Evolutionary conservation across 805 yeast genomes (phyloP).

Genomic region (Saccharomycopsis malanga): DNA sequence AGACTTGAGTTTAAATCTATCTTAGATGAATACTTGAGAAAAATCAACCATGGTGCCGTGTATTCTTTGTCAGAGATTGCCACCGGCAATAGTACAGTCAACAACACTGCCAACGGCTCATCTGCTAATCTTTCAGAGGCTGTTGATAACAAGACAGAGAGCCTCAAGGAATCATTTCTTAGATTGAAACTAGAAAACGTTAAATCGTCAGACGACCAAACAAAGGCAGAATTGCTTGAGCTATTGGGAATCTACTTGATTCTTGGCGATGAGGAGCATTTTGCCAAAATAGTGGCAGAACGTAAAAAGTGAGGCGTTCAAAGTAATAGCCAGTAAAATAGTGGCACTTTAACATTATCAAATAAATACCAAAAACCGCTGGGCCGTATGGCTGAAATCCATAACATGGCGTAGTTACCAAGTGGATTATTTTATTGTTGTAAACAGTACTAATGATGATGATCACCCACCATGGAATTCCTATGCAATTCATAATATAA

Average conservation of each 20-base stretch:
- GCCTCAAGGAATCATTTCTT: constrained; percentile 1
- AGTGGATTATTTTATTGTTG: too few species aligned
- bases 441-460: too few species aligned
- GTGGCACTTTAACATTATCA: too few species aligned
- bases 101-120: not conserved
- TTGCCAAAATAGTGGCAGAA: constrained; percentile 5
- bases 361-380: too few species aligned
- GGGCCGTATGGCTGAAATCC: too few species aligned
- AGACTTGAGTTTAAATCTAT: constrained; percentile 18
- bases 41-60: not conserved
- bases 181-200: not conserved
- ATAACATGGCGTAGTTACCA: too few species aligned
- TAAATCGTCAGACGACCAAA: not conserved
- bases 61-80: not conserved
- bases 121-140: not conserved
- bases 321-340: too few species aligned
- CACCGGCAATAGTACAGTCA: not conserved
- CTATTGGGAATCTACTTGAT: constrained; percentile 15
- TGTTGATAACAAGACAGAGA: not conserved
- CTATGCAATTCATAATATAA: too few species aligned
- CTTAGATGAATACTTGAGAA: not conserved
- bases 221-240: constrained; percentile 3
- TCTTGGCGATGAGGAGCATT: constrained; percentile 12
- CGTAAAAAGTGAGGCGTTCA: too few species aligned
- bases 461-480: too few species aligned